A percentile compares a stretch with the other conserved stretches of the same genome.
These are phyloP conservation scores for Xylaria intraflava DNA, from an alignment of 495 filamentous ascomycete species.

Conservation along the genomic window DNA sequence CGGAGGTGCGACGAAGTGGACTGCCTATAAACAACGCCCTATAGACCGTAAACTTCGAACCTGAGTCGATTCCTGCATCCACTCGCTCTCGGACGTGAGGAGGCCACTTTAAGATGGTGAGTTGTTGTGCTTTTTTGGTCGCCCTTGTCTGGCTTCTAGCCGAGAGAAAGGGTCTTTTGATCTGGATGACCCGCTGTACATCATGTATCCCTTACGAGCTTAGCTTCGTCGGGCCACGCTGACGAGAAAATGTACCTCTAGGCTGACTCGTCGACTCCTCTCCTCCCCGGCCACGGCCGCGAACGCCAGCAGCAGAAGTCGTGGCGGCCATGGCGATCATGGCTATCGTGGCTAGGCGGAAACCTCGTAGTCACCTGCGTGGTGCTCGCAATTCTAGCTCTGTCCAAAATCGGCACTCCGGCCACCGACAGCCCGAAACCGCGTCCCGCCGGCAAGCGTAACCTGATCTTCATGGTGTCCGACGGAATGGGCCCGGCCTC, in stretches of 20 bases:
- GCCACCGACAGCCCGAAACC: slow-evolving; percentile 56
- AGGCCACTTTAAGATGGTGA: too few species aligned
- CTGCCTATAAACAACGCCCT: too few species aligned
- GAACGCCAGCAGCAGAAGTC: slow-evolving; percentile 19
- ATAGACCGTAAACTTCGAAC: too few species aligned
- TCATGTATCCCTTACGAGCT: background rate
- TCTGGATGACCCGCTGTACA: background rate
- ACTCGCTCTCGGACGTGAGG: too few species aligned
- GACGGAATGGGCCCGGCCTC: slow-evolving; percentile 97
- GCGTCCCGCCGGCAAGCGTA: slow-evolving; percentile 66
- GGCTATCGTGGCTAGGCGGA: slow-evolving; percentile 38
- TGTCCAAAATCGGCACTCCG: slow-evolving; percentile 68
- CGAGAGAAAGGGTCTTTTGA: too few species aligned
- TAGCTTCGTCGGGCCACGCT: background rate
- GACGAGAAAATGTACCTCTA: background rate
- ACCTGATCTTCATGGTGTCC: slow-evolving; percentile 97
- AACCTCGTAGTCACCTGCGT: slow-evolving; percentile 81
- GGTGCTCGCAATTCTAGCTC: slow-evolving; percentile 70
- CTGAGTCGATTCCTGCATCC: too few species aligned
- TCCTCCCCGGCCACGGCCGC: slow-evolving; percentile 20
- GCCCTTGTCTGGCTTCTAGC: too few species aligned
- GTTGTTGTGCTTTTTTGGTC: too few species aligned
- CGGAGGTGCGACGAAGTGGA: too few species aligned
- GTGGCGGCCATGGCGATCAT: slow-evolving; percentile 15
- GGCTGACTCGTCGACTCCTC: slow-evolving; percentile 23